Percentiles rank a stretch among this genome's conserved stretches.
Evolutionary conservation across 768 basidiomycete genomes (phyloP).

Genomic region (Boletus insuetus): DNA sequence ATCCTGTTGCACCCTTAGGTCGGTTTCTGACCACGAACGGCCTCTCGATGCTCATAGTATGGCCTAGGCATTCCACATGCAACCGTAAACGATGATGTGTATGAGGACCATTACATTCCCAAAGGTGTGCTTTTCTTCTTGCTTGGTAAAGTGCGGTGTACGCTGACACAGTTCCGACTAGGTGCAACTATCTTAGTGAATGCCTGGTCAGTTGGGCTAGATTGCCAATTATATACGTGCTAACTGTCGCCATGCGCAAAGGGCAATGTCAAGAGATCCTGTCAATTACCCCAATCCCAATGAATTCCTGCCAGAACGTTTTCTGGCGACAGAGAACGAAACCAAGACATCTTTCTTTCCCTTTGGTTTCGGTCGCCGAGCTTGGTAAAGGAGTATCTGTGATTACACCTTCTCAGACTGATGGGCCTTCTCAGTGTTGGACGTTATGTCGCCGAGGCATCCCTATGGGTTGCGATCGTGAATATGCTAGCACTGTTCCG

Average conservation of each 20-base stretch:
- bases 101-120: slow-evolving; percentile 38
- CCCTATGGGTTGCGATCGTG: slow-evolving; percentile 23
- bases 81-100: slow-evolving; percentile 30
- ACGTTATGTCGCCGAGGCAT: slow-evolving; percentile 36
- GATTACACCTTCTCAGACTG: neutral
- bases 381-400: neutral
- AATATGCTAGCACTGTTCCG: slow-evolving; percentile 7
- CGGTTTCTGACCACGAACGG: too few species aligned
- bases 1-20: slow-evolving; percentile 13
- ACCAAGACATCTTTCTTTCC: neutral
- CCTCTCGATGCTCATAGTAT: neutral
- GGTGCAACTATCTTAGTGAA: slow-evolving; percentile 2
- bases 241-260: slow-evolving; percentile 1
- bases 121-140: slow-evolving; percentile 13
- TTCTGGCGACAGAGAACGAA: slow-evolving; percentile 5
- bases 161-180: neutral
- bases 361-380: slow-evolving; percentile 41
- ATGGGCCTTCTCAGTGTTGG: slow-evolving; percentile 32
- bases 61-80: slow-evolving; percentile 24
- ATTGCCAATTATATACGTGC: too few species aligned
- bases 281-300: slow-evolving; percentile 33
- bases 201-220: neutral
- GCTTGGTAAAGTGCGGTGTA: neutral
- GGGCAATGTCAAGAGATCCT: slow-evolving; percentile 34
- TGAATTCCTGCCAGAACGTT: slow-evolving; percentile 35